Evolutionary conservation across 768 basidiomycete species (phyloP), one percentile per base, ranked within the genome.

Genomic region (Rhizopogon vesiculosus): DNA sequence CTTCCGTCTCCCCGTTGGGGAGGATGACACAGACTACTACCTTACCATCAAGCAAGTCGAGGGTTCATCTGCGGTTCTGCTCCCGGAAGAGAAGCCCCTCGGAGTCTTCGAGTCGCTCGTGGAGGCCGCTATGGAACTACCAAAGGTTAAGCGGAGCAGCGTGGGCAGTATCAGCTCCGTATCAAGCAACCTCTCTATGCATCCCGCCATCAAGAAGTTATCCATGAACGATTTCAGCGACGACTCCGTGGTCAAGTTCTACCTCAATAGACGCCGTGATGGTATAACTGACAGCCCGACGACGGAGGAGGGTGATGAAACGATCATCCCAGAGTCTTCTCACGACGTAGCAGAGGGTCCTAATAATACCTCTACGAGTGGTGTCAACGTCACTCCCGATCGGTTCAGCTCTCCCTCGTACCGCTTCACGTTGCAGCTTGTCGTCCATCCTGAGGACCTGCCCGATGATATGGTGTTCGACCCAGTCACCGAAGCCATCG

Each of bases 191-290:
- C 77, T 98, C 28, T 91, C 89, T 3, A 87, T 91, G 83, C 92
- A 98, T 66, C 95, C 96, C 16, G 95, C 97, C 15, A 99, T 98
- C 71, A 87, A 84, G 66, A 91, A 90, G 67, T 75, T 98, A 41
- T 85, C 90, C 44, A 96, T 97, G 93, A 97, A 95, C 63, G 97
- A 98, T 67, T 98, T 95, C 66, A 91, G 91, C 42, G 97, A 99
- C 62, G 97, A 98, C 66, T 93, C 94, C 3, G 86, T 89, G 0
- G 95, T 98, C 72, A 98, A 98, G 71, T 89, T 98, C 71, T 99
- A 97, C 72, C 71, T 98, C 59, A 93, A 98, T 68, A 77, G 91
- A 53, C 75, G 80, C 28, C 64, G 71, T 5, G 68, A 71, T 29
- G 72, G 78, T 7, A 66, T 68, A 15, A 78, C 79, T 43, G 79